Percentiles rank a stretch among this genome's conserved stretches.
These are phyloP conservation scores for Penicillium lagena DNA, from an alignment of 495 filamentous ascomycete genomes.

Conservation along the genomic window DNA sequence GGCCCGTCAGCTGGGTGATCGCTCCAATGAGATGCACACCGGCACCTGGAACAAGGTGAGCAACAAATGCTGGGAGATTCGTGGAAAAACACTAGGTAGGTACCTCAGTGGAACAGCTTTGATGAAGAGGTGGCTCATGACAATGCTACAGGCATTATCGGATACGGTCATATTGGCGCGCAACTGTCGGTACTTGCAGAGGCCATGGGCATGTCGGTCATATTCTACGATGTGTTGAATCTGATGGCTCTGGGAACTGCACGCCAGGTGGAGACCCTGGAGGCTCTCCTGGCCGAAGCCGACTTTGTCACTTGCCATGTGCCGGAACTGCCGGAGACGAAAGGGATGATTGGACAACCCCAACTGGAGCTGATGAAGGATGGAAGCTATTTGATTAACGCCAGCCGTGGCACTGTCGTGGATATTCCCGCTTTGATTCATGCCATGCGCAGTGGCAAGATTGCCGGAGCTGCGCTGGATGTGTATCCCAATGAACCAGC, in stretches of 20 bases:
- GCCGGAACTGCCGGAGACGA: slow-evolving; percentile 86
- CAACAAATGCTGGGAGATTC: slow-evolving; percentile 93
- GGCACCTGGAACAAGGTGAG: slow-evolving; percentile 99
- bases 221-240: slow-evolving; percentile 90
- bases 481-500: slow-evolving; percentile 93
- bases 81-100: slow-evolving; percentile 89
- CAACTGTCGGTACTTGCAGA: slow-evolving; percentile 95
- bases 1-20: slow-evolving; percentile 87
- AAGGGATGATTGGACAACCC: slow-evolving; percentile 71
- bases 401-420: slow-evolving; percentile 85
- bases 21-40: slow-evolving; percentile 87
- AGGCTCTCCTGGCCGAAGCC: slow-evolving; percentile 65
- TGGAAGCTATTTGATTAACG: slow-evolving; percentile 93
- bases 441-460: slow-evolving; percentile 78
- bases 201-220: slow-evolving; percentile 94
- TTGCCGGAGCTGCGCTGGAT: slow-evolving; percentile 92
- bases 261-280: slow-evolving; percentile 70
- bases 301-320: slow-evolving; percentile 96
- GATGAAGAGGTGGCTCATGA: not conserved
- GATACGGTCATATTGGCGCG: slow-evolving; percentile 96
- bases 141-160: slow-evolving; percentile 63
- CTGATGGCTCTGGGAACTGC: slow-evolving; percentile 90
- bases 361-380: slow-evolving; percentile 86
- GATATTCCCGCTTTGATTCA: slow-evolving; percentile 91
- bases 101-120: too few relatives aligned